These are phyloP conservation scores for Inonotus hispidus DNA, from an alignment of 1,284 basidiomycete species.

Conservation along the genomic window DNA sequence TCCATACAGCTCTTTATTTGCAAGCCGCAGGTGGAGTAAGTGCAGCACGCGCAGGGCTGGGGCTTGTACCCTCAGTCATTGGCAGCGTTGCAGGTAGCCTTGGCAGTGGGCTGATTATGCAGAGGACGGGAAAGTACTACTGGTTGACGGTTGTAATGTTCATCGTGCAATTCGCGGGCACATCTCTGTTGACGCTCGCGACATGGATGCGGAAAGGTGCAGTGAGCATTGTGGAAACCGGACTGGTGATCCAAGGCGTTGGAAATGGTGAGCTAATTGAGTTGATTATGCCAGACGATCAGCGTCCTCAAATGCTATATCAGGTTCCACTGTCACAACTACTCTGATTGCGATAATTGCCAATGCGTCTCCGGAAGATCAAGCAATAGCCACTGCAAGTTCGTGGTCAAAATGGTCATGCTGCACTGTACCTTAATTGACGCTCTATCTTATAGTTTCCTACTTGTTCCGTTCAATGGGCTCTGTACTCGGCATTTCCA, in stretches of 20 bases:
- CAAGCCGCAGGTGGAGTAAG: conserved; percentile 47
- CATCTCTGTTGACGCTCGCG: conserved; percentile 30
- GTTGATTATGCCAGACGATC: no score
- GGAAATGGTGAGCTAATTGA: conserved; percentile 38
- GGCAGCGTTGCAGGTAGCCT: conserved; percentile 46
- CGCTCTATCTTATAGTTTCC: conserved; percentile 35
- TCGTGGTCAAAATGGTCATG: conserved; percentile 15
- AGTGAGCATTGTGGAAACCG: conserved; percentile 1
- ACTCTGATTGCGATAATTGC: conserved; percentile 55
- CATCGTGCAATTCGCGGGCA: conserved; percentile 35
- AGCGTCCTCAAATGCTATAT: no score
- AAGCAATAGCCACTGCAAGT: conserved; percentile 62
- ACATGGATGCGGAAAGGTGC: background rate
- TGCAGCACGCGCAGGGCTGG: conserved; percentile 44
- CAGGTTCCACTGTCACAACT: conserved; percentile 49
- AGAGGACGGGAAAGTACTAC: conserved; percentile 54
- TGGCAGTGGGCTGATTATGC: conserved; percentile 47
- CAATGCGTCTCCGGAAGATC: conserved; percentile 53
- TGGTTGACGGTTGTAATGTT: conserved; percentile 42
- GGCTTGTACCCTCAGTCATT: conserved; percentile 43
- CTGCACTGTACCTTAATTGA: background rate
- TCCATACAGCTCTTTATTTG: conserved; percentile 50
- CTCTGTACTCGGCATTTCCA: conserved; percentile 48
- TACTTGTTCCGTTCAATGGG: conserved; percentile 64
- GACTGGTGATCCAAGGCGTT: conserved; percentile 36